Evolutionary conservation across 2,329 filamentous ascomycete species (phyloP), one percentile per base, ranked within the genome.

Genomic region (Colletotrichum karsti): DNA sequence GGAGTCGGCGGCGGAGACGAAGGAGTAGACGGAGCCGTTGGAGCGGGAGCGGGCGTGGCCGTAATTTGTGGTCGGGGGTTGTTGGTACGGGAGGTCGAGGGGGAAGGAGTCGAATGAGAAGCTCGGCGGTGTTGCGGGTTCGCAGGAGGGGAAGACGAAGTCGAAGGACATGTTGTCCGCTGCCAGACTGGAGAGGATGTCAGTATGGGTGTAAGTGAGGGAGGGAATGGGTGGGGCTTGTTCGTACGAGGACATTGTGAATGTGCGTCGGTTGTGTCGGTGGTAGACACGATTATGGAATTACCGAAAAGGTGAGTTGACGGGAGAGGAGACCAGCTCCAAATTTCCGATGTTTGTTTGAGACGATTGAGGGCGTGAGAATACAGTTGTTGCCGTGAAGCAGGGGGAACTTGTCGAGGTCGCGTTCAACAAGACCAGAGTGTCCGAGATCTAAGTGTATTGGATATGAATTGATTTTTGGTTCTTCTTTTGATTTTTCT

Each of bases 1-100:
- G 69, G 87, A 88, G 54, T 82, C 79, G 30, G 74, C 74, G n/a
- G 77, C 88, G 48, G 91, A 93, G 77, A 92, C 87, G 74, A 88
- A 85, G 58, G 91, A 92, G 83, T 90, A 92, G 74, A 89, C 81
- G 70, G 92, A 92, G 56, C 87, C 86, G 74, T 90, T 88, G 72
- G 91, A 93, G 67, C 86, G 85, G 74, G 88, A 88, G 76, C 90
- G 89, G 77, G 83, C 84, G 77, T 93, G 90, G 71, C 81, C 83
- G 18, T 2, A 24, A 4, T 5, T 26, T 33, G 54, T 48, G 18
- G 56, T 35, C 15, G 28, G 20, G 42, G 44, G 57, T 33, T 64
- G 60, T 15, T 65, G 65, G 77, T 81, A 88, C 24, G 87, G 81
- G 69, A 88, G 83, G 71, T 88, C 85, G 71, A 89, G 81, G 65